Evolutionary conservation across 2,329 filamentous ascomycete species (phyloP).

Genomic region (Coniochaeta hoffmannii): DNA sequence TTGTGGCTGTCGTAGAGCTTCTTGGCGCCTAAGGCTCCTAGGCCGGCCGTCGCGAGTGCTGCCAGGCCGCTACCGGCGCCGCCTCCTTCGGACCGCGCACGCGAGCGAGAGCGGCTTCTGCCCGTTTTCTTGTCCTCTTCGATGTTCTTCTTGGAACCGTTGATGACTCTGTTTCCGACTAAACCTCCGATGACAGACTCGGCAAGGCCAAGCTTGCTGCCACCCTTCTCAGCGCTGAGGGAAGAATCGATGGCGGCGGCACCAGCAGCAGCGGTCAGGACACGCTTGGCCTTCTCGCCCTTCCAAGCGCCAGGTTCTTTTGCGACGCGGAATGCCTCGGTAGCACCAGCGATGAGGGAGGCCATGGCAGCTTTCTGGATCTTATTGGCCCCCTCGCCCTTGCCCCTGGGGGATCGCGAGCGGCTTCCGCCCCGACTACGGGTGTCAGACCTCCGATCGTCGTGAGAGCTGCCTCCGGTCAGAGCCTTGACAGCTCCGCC

Average conservation of each 20-base stretch:
- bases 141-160: constrained; percentile 65
- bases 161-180: constrained; percentile 76
- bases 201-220: constrained; percentile 76
- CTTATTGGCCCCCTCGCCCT: constrained; percentile 42
- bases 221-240: constrained; percentile 62
- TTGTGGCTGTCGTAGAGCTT: constrained; percentile 43
- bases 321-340: constrained; percentile 84
- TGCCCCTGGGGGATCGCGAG: constrained; percentile 44
- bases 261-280: constrained; percentile 79
- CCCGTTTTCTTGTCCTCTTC: constrained; percentile 52
- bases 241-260: constrained; percentile 81
- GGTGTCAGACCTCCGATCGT: constrained; percentile 30
- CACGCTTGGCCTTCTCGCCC: constrained; percentile 84
- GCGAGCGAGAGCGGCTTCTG: constrained; percentile 63
- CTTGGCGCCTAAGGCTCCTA: constrained; percentile 55
- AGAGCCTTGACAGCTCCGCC: constrained; percentile 54
- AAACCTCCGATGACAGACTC: constrained; percentile 87
- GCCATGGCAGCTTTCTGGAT: constrained; percentile 86
- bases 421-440: constrained; percentile 45
- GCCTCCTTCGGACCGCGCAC: constrained; percentile 45
- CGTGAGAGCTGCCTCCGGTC: constrained; percentile 37
- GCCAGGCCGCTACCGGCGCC: constrained; percentile 46
- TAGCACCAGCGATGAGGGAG: constrained; percentile 80
- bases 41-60: constrained; percentile 53
- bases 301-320: constrained; percentile 86